Percentiles rank a stretch among this genome's conserved stretches.
phyloP scores from a whole-genome alignment of 2,329 filamentous ascomycete genomes.

The Sporothrix luriei region DNA sequence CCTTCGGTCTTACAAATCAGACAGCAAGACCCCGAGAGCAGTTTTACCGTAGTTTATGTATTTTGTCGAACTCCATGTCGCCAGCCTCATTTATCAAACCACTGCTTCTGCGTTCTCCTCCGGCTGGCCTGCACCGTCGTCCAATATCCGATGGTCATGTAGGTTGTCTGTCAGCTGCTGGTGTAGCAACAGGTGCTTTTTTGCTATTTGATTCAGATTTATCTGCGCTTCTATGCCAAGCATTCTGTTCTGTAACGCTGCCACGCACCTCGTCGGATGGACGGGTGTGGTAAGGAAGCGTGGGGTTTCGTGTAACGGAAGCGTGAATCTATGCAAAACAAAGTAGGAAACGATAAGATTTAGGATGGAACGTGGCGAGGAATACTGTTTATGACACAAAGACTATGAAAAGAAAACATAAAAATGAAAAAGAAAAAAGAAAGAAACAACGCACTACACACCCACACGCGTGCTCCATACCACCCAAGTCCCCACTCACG shows the following conservation, averaged over 20 bases:
- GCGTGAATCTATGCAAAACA: neutral
- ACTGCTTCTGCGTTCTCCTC: neutral
- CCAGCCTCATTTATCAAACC: neutral
- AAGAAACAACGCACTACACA: constrained; percentile 1
- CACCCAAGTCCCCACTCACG: neutral
- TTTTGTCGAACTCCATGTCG: neutral
- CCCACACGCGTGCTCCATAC: neutral
- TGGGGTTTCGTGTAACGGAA: constrained; percentile 19
- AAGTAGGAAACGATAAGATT: neutral
- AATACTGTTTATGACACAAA: neutral
- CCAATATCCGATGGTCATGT: neutral
- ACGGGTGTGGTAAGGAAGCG: neutral
- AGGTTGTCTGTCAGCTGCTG: neutral
- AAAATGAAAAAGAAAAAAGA: neutral
- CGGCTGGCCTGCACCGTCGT: neutral
- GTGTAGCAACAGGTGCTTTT: neutral
- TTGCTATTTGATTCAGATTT: neutral
- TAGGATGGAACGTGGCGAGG: too few species aligned
- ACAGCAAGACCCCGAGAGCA: neutral
- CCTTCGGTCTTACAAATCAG: neutral
- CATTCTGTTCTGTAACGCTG: neutral
- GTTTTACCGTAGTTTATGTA: neutral
- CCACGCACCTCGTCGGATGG: constrained; percentile 6
- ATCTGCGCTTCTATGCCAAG: neutral
- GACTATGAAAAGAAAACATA: too few species aligned